Base-by-base conservation (phyloP, 2,329 filamentous ascomycete genomes). In the Cryoendolithus antarcticus region DNA sequence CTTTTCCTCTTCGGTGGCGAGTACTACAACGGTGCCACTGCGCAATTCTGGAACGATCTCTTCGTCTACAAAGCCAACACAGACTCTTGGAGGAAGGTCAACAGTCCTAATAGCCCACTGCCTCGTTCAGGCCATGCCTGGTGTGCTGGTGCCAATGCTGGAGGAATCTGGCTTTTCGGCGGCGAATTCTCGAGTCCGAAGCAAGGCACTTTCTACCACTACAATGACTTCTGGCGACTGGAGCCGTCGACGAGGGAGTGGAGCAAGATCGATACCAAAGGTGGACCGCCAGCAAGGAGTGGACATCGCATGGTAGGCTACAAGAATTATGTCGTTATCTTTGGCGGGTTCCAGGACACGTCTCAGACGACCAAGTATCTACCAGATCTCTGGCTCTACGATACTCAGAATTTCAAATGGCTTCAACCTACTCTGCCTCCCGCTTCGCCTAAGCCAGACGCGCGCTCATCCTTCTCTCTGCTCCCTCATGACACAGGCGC, bases 201-300 rank as follows among this genome's bases (percentile, higher is more conserved):
- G 59, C 91, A 96, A 63, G 91, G 91, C 3, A 96, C 89, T 0
- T 98, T 98, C 56, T 95, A 98, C 61, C 91, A 98, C 62, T 98
- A 98, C 66, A 94, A 93, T 55, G 91, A 96, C 64, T 96, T 98
- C 60, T 98, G 91, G 89, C 74, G 82, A 36, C 72, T 96, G 32
- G 88, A 96, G 56, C 82, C 89, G 1, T 73, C 72, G 6, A 79
- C 75, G 6, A 73, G 86, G 52, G 91, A 98, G 65, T 98, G 91
- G 91, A 83, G 77, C 41, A 82, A 88, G 44, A 70, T 98, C 28
- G 91, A 98, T 60, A 72, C 71, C 2, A 80, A 79, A 65, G 83
- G 83, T 42, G 84, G 83, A 60, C 72, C 73, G 29, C 89, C 89
- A 30, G 86, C 89, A 2, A 71, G 91, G 48, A 93, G 84, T 58